A percentile compares a stretch with the other conserved stretches of the same genome.
These are phyloP conservation scores for Gynochthodes officinalis DNA, from an alignment of 257 asterid species.

Conservation along the genomic window DNA sequence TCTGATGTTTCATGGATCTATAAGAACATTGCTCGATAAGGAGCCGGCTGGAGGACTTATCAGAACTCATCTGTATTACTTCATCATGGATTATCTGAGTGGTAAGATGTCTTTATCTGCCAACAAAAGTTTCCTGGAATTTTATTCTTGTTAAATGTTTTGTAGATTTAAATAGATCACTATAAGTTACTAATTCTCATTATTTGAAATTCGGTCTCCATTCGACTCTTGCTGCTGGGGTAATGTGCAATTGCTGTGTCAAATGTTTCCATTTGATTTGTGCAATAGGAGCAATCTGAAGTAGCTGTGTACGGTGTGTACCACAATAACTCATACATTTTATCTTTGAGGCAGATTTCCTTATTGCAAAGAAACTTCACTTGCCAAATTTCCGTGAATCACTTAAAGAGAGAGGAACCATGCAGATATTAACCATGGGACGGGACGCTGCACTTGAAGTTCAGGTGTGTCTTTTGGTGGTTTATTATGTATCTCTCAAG, in stretches of 20 bases:
- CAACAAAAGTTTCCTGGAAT: conserved; percentile 25
- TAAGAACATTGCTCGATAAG: conserved; percentile 75
- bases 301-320: conserved; percentile 51
- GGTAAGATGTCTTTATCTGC: conserved; percentile 58
- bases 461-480: conserved; percentile 60
- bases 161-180: conserved; percentile 51
- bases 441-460: conserved; percentile 97
- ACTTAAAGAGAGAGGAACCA: conserved; percentile 79
- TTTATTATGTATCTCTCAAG: conserved; percentile 11
- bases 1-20: conserved; percentile 85
- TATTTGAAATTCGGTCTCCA: conserved; percentile 89
- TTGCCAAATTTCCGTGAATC: conserved; percentile 93
- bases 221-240: conserved; percentile 99
- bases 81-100: conserved; percentile 89
- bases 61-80: conserved; percentile 70
- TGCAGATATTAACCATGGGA: conserved; percentile 95
- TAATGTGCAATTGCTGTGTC: conserved; percentile 87
- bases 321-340: conserved; percentile 52
- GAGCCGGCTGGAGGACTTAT: conserved; percentile 88
- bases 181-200: conserved; percentile 91
- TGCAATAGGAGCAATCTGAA: conserved; percentile 66
- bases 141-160: conserved; percentile 28
- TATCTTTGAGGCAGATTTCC: conserved; percentile 88
- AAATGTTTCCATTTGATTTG: conserved; percentile 63
- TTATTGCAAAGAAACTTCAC: conserved; percentile 76